Conservation (phyloP, 192 early-diverging fungal genomes). For the Mycoemilia scoparia region DNA sequence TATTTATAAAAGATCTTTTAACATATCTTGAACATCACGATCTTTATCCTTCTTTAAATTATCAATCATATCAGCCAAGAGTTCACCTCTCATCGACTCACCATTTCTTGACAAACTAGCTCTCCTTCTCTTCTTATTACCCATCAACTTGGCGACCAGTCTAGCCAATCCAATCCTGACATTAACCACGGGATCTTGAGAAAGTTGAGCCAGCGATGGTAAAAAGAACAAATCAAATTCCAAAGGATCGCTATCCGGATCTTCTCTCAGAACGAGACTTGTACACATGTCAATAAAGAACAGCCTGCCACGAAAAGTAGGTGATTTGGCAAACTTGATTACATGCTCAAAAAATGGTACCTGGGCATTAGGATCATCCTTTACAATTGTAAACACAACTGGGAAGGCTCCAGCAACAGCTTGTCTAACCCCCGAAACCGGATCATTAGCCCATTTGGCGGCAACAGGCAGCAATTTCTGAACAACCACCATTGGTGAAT, state of each 20-base stretch:
- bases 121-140: constrained; percentile 17
- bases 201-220: constrained; percentile 35
- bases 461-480: constrained; percentile 47
- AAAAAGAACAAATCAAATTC: constrained; percentile 55
- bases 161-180: constrained; percentile 53
- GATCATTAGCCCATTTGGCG: constrained; percentile 33
- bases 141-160: constrained; percentile 24
- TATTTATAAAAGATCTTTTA: constrained; percentile 16
- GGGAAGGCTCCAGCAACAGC: constrained; percentile 22
- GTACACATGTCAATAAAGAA: constrained; percentile 52
- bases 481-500: constrained; percentile 37
- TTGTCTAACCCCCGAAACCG: constrained; percentile 34
- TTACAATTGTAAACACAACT: constrained; percentile 25
- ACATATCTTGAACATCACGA: constrained; percentile 22
- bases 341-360: constrained; percentile 25
- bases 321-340: constrained; percentile 27
- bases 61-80: constrained; percentile 16
- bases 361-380: constrained; percentile 15
- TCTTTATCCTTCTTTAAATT: constrained; percentile 19
- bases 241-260: constrained; percentile 29
- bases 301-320: constrained; percentile 26
- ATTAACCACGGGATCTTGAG: constrained; percentile 44
- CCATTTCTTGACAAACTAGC: constrained; percentile 21
- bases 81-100: constrained; percentile 26
- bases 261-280: constrained; percentile 37